Base-by-base conservation (phyloP, 257 asterid species). In the Solanum peruvianum region DNA sequence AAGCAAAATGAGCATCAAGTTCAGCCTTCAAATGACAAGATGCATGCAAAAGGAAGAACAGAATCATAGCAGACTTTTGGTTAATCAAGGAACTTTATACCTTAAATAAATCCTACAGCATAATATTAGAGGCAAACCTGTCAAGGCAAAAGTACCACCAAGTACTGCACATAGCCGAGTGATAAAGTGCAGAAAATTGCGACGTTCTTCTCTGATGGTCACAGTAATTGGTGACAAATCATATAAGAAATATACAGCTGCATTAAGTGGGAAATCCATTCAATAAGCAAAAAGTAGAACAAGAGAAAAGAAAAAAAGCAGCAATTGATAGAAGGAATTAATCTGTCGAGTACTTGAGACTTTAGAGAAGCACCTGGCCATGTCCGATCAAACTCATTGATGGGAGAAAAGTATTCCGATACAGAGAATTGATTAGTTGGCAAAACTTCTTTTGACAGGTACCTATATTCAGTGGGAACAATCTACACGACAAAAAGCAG, bases 141-240 rank as follows among this genome's bases (percentile, higher is more conserved):
- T 94, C 86, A 97, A 85, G 89, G 99, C 99, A 91, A 97, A 97
- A 87, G 99, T 97, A 81, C 99, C 99, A 84, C 99, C 99, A 67
- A 97, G 92, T 87, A 97, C 98, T 18, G 99, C 99, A 92, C 96
- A 97, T 69, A 97, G 96, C 73, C 99, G 99, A 33, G 99, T 97
- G 86, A 97, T 89, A 91, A 97, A 97, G 93, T 97, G 99, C 88
- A 95, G 98, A 91, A 97, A 97, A 93, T 97, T 97, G 87, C 97
- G 97, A 58, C 99, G 99, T 90, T 97, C 99, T 92, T 97, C 99
- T 89, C 91, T 93, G 88, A 97, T 97, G 87, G 99, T 97, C 87
- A 97, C 99, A 75, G 98, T 97, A 84, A 97, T 96, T 76, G 99
- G 99, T 87, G 99, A 97, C 91, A 97, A 88, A 89, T 97, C 99